Base-by-base conservation (phyloP, 768 basidiomycete genomes). In the Amyloporia xantha region DNA sequence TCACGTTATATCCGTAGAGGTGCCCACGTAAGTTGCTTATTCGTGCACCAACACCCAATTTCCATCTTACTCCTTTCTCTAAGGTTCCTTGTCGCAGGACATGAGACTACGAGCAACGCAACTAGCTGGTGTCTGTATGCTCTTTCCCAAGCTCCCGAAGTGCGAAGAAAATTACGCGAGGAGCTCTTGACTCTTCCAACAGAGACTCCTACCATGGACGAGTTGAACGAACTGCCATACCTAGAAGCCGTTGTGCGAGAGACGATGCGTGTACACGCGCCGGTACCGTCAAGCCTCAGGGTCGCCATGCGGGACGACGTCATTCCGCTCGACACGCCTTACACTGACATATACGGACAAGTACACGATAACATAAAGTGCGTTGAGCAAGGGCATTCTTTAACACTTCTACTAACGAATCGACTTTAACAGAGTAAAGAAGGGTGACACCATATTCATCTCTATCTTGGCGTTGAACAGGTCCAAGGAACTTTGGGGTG, bases 141-240 rank as follows among this genome's bases (percentile, higher is more conserved):
- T 33, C 61, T 75, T 12, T 65, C 71, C 3, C 62, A 62, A 11
- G 49, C 66, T 25, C 66, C 65, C 2, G 61, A 60, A 1, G 52
- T 66, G 35, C 72, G 71, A 57, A 39, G 59, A 7, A 59, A 61
- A 17, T 62, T 75, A 0, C 68, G 69, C 13, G 59, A 66, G 5
- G 73, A 75, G 51, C 49, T 72, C 17, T 51, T 60, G 25, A 59
- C 64, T 0, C 66, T 81, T 13, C 57, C 69, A 1, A 78, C 74
- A 5, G 43, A 51, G 26, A 11, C 20, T 1, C 82, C 84, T 1
- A 71, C 72, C 2, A 84, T 86, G 80, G 85, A 88, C 40, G 74
- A 81, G 26, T 71, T 89, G 2, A 76, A 77, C 50, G 67, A 73
- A 2, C 67, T 91, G 2, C 75, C n/a, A n/a, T n/a, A n/a, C n/a